These are phyloP conservation scores for Lactifluus subvellereus DNA, from an alignment of 768 basidiomycete genomes.

Conservation along the genomic window DNA sequence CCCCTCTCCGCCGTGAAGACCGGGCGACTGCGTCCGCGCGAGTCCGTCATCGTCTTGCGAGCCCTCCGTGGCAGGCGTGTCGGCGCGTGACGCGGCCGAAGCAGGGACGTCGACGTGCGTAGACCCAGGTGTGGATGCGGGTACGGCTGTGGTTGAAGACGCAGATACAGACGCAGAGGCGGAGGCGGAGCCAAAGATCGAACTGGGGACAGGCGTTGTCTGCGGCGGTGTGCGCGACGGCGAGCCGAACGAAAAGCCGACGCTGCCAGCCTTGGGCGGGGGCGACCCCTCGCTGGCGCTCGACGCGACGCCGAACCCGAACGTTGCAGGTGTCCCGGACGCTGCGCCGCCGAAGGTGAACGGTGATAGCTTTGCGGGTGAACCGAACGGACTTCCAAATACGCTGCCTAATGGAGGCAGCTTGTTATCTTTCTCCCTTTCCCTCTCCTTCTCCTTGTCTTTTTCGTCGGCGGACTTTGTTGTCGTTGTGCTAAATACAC, in stretches of 20 bases:
- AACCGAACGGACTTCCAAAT: slow-evolving; percentile 16
- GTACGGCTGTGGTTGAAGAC: neutral
- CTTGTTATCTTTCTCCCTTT: slow-evolving; percentile 1
- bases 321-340: slow-evolving; percentile 7
- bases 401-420: neutral
- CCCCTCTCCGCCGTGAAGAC: slow-evolving; percentile 57
- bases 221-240: slow-evolving; percentile 11
- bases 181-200: neutral
- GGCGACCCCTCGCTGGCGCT: neutral
- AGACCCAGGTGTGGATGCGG: neutral
- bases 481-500: slow-evolving; percentile 15
- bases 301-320: slow-evolving; percentile 18
- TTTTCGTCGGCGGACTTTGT: slow-evolving; percentile 10
- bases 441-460: slow-evolving; percentile 7
- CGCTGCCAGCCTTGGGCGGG: slow-evolving; percentile 13
- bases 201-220: neutral
- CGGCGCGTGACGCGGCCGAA: slow-evolving; percentile 12
- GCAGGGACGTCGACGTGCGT: neutral
- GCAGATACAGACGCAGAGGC: neutral
- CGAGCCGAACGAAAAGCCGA: slow-evolving; percentile 24
- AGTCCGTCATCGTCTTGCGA: slow-evolving; percentile 25
- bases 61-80: slow-evolving; percentile 27
- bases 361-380: slow-evolving; percentile 1
- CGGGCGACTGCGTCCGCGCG: slow-evolving; percentile 24
- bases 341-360: slow-evolving; percentile 12